Evolutionary conservation across 176 grass and related monocot genomes (phyloP).

Genomic region (Oryza brachyantha): DNA sequence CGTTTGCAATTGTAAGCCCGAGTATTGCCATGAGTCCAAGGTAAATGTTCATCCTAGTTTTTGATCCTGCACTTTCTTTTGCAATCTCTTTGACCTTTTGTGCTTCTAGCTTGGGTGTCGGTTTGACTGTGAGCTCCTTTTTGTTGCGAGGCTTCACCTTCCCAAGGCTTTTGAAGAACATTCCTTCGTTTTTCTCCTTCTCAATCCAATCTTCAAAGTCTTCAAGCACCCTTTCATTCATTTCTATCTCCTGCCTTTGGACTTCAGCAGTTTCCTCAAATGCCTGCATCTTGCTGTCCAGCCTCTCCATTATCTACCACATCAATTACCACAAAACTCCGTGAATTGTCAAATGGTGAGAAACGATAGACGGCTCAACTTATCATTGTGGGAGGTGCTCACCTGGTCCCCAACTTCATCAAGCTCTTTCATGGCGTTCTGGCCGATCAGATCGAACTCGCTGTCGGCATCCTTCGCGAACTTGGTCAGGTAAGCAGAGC

Average conservation of each 20-base stretch:
- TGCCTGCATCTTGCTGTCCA: constrained; percentile 72
- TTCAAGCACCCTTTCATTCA: constrained; percentile 75
- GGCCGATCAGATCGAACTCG: constrained; percentile 74
- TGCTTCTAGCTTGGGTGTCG: constrained; percentile 60
- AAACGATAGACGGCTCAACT: constrained; percentile 14
- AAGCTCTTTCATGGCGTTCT: constrained; percentile 77
- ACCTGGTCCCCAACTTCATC: constrained; percentile 72
- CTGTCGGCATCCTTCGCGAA: constrained; percentile 71
- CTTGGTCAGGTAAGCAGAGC: constrained; percentile 68
- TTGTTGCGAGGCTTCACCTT: constrained; percentile 49
- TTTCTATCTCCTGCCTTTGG: constrained; percentile 74
- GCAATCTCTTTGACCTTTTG: constrained; percentile 56
- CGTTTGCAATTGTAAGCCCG: constrained; percentile 59
- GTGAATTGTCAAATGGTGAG: background rate
- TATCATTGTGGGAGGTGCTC: constrained; percentile 13
- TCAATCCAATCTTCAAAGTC: constrained; percentile 89
- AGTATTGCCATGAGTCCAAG: constrained; percentile 80
- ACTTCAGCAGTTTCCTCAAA: constrained; percentile 72
- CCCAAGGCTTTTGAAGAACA: constrained; percentile 89
- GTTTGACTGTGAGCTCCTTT: constrained; percentile 26
- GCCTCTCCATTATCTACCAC: constrained; percentile 73
- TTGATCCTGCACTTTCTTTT: constrained; percentile 55
- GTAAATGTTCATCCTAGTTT: constrained; percentile 75
- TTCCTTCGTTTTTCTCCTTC: constrained; percentile 67
- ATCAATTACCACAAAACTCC: constrained; percentile 23